A percentile compares a stretch with the other conserved stretches of the same genome.
Conservation (phyloP, 805 yeast genomes). For the Wickerhamomyces alni region DNA sequence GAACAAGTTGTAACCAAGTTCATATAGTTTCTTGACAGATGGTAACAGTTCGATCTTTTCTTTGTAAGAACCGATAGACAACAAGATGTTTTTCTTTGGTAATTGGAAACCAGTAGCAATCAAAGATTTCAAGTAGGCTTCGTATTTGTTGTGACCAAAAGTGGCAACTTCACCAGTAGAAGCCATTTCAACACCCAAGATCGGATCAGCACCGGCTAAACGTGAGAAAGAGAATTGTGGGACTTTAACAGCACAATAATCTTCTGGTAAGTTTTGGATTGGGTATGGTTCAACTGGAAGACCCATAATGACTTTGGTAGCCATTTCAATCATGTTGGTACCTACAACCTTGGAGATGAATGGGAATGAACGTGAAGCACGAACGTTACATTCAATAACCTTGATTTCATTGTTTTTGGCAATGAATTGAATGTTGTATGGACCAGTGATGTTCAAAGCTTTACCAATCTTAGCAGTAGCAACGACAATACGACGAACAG, state of each 20-base stretch:
- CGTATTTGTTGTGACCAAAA: constrained; percentile 93
- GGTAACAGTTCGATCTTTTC: constrained; percentile 94
- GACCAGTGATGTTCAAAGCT: constrained; percentile 95
- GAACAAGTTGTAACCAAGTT: constrained; percentile 83
- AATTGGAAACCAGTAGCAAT: constrained; percentile 92
- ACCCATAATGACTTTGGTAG: constrained; percentile 92
- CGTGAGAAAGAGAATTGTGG: constrained; percentile 98
- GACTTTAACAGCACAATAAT: constrained; percentile 93
- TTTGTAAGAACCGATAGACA: constrained; percentile 94
- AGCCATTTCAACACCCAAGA: constrained; percentile 98
- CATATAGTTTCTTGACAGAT: constrained; percentile 69
- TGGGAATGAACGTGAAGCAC: constrained; percentile 99
- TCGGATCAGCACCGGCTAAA: constrained; percentile 96
- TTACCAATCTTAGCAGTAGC: constrained; percentile 95
- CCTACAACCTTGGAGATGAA: constrained; percentile 97
- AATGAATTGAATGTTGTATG: constrained; percentile 94
- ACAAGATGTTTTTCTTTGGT: constrained; percentile 89
- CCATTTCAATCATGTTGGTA: constrained; percentile 93
- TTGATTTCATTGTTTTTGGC: constrained; percentile 93
- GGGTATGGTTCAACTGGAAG: constrained; percentile 88
- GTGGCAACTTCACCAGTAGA: constrained; percentile 99
- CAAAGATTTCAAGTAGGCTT: constrained; percentile 92
- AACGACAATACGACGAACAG: constrained; percentile 83
- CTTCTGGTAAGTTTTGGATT: constrained; percentile 78
- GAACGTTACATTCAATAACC: constrained; percentile 97